phyloP scores from a whole-genome alignment of 148 eudicot genomes.

The Dysphania ambrosioides region DNA sequence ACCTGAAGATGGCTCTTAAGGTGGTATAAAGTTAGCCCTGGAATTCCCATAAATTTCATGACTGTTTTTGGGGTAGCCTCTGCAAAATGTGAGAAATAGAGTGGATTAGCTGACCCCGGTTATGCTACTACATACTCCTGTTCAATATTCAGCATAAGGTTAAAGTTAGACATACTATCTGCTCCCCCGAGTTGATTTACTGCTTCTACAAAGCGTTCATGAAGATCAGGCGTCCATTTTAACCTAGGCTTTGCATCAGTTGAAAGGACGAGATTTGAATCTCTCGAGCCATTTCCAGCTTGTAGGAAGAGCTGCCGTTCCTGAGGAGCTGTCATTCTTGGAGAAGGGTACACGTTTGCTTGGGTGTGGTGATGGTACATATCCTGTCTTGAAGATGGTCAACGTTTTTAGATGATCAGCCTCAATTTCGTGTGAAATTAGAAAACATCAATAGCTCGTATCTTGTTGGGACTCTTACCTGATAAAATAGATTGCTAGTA shows the following conservation, averaged over 20 bases:
- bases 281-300: slow-evolving; percentile 54
- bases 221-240: slow-evolving; percentile 93
- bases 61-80: slow-evolving; percentile 96
- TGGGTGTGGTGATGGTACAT: slow-evolving; percentile 65
- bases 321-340: slow-evolving; percentile 51
- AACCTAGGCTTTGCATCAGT: slow-evolving; percentile 91
- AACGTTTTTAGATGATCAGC: too few relatives aligned
- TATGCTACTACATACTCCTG: neutral
- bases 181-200: slow-evolving; percentile 96
- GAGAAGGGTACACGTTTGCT: slow-evolving; percentile 47
- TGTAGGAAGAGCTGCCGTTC: slow-evolving; percentile 76
- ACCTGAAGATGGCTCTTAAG: slow-evolving; percentile 98
- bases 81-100: slow-evolving; percentile 36
- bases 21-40: slow-evolving; percentile 87
- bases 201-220: slow-evolving; percentile 79
- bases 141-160: slow-evolving; percentile 1
- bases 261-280: slow-evolving; percentile 83
- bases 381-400: slow-evolving; percentile 30
- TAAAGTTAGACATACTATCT: slow-evolving; percentile 55
- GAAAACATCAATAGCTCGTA: slow-evolving; percentile 14
- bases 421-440: slow-evolving; percentile 29
- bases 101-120: slow-evolving; percentile 15
- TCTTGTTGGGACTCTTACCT: slow-evolving; percentile 30
- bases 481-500: slow-evolving; percentile 20
- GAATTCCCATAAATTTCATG: slow-evolving; percentile 90